These are phyloP conservation scores for Coemansia sp. DNA, from an alignment of 192 early-diverging fungal species.

Conservation along the genomic window DNA sequence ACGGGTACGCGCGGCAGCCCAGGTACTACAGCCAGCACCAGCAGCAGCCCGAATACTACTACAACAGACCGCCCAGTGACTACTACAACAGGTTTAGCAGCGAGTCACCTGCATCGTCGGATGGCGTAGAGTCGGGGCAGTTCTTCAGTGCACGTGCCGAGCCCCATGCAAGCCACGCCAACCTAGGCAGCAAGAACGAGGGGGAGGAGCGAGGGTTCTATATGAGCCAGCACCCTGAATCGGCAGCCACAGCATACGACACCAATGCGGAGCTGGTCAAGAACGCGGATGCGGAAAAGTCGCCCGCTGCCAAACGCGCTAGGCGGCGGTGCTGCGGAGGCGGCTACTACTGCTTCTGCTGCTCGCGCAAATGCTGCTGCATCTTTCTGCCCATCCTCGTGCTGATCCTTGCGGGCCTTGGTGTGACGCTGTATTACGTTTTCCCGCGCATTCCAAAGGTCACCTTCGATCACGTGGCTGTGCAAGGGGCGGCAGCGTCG, in stretches of 20 bases:
- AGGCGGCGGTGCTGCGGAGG: conserved; percentile 39
- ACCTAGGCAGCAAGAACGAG: not conserved
- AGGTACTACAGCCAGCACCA: not conserved
- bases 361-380: conserved; percentile 37
- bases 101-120: conserved; percentile 1
- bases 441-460: conserved; percentile 54
- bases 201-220: conserved; percentile 5
- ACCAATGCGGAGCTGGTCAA: conserved; percentile 3
- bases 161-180: not conserved
- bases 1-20: no score
- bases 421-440: conserved; percentile 53
- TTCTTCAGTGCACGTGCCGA: conserved; percentile 8
- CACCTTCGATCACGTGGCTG: conserved; percentile 32
- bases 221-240: conserved; percentile 16
- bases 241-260: conserved; percentile 19
- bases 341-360: conserved; percentile 58
- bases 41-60: not conserved
- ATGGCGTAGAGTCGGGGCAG: conserved; percentile 1
- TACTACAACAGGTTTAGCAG: not conserved
- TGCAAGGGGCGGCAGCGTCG: conserved; percentile 11
- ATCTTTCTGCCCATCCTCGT: conserved; percentile 45
- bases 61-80: conserved; percentile 12
- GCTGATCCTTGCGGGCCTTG: conserved; percentile 46
- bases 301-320: conserved; percentile 29
- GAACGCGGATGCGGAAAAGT: conserved; percentile 9